Conservation (phyloP, 805 yeast genomes). For the Candida sonorensis region DNA sequence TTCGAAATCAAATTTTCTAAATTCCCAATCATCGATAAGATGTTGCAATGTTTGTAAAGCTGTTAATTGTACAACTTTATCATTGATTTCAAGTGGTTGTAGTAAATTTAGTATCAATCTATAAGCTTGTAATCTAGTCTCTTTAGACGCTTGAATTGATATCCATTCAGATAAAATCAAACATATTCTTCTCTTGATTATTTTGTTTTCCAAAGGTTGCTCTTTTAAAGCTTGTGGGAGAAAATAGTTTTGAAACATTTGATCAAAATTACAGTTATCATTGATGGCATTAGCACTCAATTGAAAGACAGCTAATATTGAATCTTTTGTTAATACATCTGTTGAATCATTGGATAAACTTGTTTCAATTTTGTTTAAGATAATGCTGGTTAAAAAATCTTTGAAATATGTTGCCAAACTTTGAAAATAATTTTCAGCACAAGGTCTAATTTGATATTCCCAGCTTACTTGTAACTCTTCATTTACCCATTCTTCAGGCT, state of each 20-base stretch:
- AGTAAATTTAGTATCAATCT: constrained; percentile 43
- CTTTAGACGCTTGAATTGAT: constrained; percentile 53
- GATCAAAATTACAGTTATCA: constrained; percentile 63
- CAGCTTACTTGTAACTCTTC: constrained; percentile 72
- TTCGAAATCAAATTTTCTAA: constrained; percentile 57
- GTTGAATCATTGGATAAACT: constrained; percentile 24
- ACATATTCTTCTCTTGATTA: constrained; percentile 73
- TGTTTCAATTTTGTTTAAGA: constrained; percentile 52
- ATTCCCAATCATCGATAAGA: constrained; percentile 82
- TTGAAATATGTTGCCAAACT: constrained; percentile 64
- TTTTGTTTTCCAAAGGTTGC: constrained; percentile 43
- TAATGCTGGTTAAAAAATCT: constrained; percentile 43
- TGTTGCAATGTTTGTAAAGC: constrained; percentile 63
- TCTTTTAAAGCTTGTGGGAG: constrained; percentile 57
- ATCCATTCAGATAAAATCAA: constrained; percentile 79
- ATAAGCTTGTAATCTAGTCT: constrained; percentile 53
- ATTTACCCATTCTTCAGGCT: constrained; percentile 90
- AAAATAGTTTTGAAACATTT: constrained; percentile 49
- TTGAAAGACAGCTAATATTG: constrained; percentile 79
- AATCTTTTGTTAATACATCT: constrained; percentile 65
- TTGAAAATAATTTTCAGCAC: constrained; percentile 80
- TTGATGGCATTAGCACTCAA: constrained; percentile 61
- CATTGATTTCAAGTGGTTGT: constrained; percentile 41
- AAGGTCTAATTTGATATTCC: constrained; percentile 80
- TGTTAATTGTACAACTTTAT: constrained; percentile 74